Evolutionary conservation across 1,284 basidiomycete species (phyloP).

Genomic region (Heterobasidion parviporum): DNA sequence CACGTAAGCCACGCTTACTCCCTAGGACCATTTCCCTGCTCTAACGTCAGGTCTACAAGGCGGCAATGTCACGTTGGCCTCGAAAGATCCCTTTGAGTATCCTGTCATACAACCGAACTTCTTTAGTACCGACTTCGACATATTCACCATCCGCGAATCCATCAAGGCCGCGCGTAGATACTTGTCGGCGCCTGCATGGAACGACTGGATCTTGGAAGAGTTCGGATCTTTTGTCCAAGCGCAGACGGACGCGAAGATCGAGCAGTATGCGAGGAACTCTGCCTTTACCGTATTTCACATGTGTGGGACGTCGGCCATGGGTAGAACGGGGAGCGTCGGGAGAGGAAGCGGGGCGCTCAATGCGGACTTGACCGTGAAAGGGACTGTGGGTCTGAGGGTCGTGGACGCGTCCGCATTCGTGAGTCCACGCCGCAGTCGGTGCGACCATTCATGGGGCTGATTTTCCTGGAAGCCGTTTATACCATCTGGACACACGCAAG

Average conservation of each 20-base stretch:
- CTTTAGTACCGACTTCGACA: constrained; percentile 12
- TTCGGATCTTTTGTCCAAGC: background rate
- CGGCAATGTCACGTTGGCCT: constrained; percentile 16
- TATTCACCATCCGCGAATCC: background rate
- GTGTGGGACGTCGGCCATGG: constrained; percentile 15
- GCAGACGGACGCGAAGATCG: constrained; percentile 5
- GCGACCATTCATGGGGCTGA: background rate
- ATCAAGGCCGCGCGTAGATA: constrained; percentile 3
- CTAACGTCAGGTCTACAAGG: constrained; percentile 7
- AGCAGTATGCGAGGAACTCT: background rate
- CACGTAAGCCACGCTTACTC: constrained; percentile 5
- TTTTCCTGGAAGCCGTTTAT: constrained; percentile 2
- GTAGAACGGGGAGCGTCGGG: constrained; percentile 2
- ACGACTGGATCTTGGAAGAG: constrained; percentile 2
- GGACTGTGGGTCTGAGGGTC: constrained; percentile 14
- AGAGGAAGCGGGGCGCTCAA: constrained; percentile 14
- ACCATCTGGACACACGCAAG: constrained; percentile 19
- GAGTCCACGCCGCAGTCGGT: constrained; percentile 4
- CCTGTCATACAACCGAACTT: constrained; percentile 17
- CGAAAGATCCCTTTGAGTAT: constrained; percentile 13
- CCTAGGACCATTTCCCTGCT: background rate
- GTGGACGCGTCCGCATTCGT: constrained; percentile 19
- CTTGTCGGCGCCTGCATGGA: constrained; percentile 4
- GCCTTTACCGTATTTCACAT: constrained; percentile 12
- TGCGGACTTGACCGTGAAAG: constrained; percentile 17